Evolutionary conservation across 176 grass and related monocot genomes (phyloP).

Genomic region (Carex cristatella): DNA sequence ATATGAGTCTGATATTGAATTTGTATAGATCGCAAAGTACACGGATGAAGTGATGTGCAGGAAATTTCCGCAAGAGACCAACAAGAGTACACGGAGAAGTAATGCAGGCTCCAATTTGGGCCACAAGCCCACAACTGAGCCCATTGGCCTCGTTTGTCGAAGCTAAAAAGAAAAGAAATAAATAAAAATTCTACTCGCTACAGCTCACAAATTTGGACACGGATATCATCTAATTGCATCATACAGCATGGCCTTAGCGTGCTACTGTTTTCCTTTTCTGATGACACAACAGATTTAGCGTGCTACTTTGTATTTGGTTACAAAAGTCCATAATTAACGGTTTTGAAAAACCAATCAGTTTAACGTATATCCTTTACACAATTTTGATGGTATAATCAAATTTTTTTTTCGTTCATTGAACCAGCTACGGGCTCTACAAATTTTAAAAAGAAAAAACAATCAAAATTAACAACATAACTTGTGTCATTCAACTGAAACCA

Average conservation of each 20-base stretch:
- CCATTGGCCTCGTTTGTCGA: background rate
- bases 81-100: too few relatives aligned
- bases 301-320: too few relatives aligned
- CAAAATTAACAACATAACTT: background rate
- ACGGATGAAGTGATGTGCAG: too few relatives aligned
- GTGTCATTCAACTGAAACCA: background rate
- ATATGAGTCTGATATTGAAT: too few relatives aligned
- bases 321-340: background rate
- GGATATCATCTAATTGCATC: background rate
- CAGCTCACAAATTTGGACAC: background rate
- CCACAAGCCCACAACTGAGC: background rate
- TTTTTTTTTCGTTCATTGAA: background rate
- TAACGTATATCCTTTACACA: background rate
- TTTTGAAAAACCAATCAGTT: background rate
- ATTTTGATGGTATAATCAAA: background rate
- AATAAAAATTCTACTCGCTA: background rate
- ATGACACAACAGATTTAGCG: background rate
- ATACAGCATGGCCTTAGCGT: background rate
- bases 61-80: background rate
- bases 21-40: too few relatives aligned
- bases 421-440: background rate
- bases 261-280: background rate
- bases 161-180: background rate
- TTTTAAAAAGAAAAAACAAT: background rate
- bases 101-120: background rate